Base-by-base conservation (phyloP, 176 grass and related monocot genomes). In the Eremochloa ophiuroides region DNA sequence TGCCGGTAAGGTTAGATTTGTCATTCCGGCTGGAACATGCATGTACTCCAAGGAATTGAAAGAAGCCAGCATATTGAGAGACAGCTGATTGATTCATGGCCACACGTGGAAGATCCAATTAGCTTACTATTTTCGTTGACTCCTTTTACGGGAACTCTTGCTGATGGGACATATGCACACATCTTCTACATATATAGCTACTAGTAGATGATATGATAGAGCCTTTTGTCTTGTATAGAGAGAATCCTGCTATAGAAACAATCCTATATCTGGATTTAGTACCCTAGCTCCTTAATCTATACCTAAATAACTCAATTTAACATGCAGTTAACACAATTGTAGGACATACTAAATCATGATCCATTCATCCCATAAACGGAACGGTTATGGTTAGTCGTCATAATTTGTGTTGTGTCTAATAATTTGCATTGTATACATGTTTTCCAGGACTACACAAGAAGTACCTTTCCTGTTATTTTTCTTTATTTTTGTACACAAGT, bases 91-190 rank as follows among this genome's bases (percentile, higher is more conserved):
- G 37, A 85, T 50, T 77, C 73, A 78, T 73, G 83, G 73, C 83
- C 83, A 71, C 83, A 86, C 73, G 69, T 73, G 60, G 58, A 85
- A 81, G 78, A 67, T 73, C 46, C 46, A 62, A 81, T 72, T 82
- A 73, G 59, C 80, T 33, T 77, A 85, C 83, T 82, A 71, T 85
- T 85, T 78, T 60, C 37, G 69, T 89, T 68, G 78, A 72, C 65
- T 77, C 65, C 44, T 47, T 39, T 56, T 40, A 66, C 61, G 66
- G 55, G 50, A 82, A 59, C 56, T 77, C 65, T 85, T 82, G 4
- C 33, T 77, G 80, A 72, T 85, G 30, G 72, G 50, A 44, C 72
- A 9, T 58, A 8, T 2, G n/a, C 55, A 59, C 55, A 59, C 50
- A 85, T 85, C 41, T 35, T 35, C 78, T 41, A 69, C 33, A 69